These are phyloP conservation scores for Amaranthus tricolor DNA, from an alignment of 179 eudicot genomes.

Conservation along the genomic window DNA sequence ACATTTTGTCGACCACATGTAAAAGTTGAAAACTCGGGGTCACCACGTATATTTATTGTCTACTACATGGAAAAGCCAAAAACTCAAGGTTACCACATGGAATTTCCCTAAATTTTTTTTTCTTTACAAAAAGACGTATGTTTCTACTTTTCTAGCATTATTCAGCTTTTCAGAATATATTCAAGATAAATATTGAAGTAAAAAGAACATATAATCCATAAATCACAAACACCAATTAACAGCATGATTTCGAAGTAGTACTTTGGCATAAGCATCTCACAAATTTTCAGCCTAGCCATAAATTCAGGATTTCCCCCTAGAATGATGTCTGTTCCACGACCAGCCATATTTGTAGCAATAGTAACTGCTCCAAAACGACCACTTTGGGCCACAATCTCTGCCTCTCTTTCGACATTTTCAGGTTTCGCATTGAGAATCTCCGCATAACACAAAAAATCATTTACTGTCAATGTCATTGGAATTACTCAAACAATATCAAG, in stretches of 20 bases:
- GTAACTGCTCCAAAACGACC: conserved; percentile 99
- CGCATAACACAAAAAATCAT: conserved; percentile 17
- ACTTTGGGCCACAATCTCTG: conserved; percentile 99
- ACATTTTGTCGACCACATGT: no score
- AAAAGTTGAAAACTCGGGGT: no score
- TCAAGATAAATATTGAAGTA: no score
- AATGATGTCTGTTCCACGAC: conserved; percentile 99
- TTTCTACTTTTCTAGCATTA: no score
- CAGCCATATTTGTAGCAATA: conserved; percentile 99
- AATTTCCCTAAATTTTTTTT: no score
- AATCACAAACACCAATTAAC: background rate
- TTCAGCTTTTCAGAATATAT: no score
- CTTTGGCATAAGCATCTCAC: conserved; percentile 99
- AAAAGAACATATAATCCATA: background rate
- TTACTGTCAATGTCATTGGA: background rate
- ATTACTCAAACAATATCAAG: background rate
- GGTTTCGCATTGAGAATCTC: conserved; percentile 99
- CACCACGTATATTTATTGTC: no score
- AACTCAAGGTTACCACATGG: no score
- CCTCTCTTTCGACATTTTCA: conserved; percentile 99
- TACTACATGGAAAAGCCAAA: no score
- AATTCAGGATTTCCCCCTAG: conserved; percentile 99
- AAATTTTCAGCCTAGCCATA: conserved; percentile 94
- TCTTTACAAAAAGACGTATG: no score
- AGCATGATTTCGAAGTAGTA: conserved; percentile 28